Base-by-base conservation (phyloP, 2,329 filamentous ascomycete genomes). In the Diaporthe sp. region DNA sequence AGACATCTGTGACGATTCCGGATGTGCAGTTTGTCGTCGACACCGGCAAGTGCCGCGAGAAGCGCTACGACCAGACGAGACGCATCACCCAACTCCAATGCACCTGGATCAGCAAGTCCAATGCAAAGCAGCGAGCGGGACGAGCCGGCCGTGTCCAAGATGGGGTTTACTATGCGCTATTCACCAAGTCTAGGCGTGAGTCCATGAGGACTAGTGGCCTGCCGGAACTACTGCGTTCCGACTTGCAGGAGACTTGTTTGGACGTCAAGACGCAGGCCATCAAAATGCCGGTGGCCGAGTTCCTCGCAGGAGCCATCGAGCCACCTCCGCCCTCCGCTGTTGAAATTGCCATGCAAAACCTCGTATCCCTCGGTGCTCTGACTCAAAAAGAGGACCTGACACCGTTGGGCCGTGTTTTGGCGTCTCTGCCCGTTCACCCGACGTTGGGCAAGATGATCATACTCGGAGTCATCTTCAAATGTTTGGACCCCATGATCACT, bases 21-120 rank as follows among this genome's bases (percentile, higher is more conserved):
- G 88, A 89, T 76, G 86, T 90, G 28, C 84, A 84, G 72, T 86
- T 85, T 78, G 87, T 90, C 2, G 81, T 90, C 47, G 88, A 90
- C 76, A 81, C 82, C 22, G 88, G 88, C 28, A 82, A 82, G 60
- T 73, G 80, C 44, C 78, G 81, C 22, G 81, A 83, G 77, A 82
- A 79, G 42, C 67, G 87, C 49, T 88, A 87, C 77, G 83, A 87
- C 74, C 83, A 85, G 53, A 74, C 78, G 7, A 80, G 80, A 7
- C 82, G 84, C 10, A 85, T 86, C 53, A 83, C 82, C 10, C 80
- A 82, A 57, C 79, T 88, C 22, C 80, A 82, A 55, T 84, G 82
- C 57, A 84, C 82, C 13, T 89, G 87, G 87, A 82, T 85, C 57
- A 88, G 85, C 79, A 85, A 85, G 75, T 86, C 87, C 5, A 88